Conservation (phyloP, 148 eudicot species). For the Spergularia marina region DNA sequence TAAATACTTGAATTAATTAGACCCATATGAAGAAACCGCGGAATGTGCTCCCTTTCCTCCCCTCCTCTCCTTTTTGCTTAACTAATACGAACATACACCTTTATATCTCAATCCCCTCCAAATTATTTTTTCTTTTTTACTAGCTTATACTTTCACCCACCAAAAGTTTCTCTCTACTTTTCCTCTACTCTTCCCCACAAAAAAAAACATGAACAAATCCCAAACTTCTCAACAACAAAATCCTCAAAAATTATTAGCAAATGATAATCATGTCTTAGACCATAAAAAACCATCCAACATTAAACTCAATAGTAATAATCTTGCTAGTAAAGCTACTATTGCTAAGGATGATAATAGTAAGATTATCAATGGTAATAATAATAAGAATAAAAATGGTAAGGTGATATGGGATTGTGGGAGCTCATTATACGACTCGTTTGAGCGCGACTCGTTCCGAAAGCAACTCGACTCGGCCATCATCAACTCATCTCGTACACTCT, state of each 20-base stretch:
- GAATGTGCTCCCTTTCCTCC: slow-evolving; percentile 9
- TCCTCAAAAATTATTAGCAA: slow-evolving; percentile 5
- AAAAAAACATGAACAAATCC: slow-evolving; percentile 17
- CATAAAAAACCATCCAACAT: too few species aligned
- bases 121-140: too few species aligned
- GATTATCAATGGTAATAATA: too few species aligned
- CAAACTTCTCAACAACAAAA: slow-evolving; percentile 14
- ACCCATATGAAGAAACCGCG: slow-evolving; percentile 12
- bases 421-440: slow-evolving; percentile 84
- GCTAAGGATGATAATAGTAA: too few species aligned
- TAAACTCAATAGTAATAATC: too few species aligned
- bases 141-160: not conserved
- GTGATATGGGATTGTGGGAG: slow-evolving; percentile 77
- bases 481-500: slow-evolving; percentile 50
- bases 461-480: slow-evolving; percentile 72
- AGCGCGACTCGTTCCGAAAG: slow-evolving; percentile 57
- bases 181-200: not conserved
- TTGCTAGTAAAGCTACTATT: too few species aligned
- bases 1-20: not conserved
- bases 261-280: not conserved
- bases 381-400: slow-evolving; percentile 3
- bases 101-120: not conserved
- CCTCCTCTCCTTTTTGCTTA: not conserved
- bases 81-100: slow-evolving; percentile 3
- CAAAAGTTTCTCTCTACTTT: not conserved